Base-by-base conservation (phyloP, 2,329 filamentous ascomycete species). In the Fusarium heterosporum region DNA sequence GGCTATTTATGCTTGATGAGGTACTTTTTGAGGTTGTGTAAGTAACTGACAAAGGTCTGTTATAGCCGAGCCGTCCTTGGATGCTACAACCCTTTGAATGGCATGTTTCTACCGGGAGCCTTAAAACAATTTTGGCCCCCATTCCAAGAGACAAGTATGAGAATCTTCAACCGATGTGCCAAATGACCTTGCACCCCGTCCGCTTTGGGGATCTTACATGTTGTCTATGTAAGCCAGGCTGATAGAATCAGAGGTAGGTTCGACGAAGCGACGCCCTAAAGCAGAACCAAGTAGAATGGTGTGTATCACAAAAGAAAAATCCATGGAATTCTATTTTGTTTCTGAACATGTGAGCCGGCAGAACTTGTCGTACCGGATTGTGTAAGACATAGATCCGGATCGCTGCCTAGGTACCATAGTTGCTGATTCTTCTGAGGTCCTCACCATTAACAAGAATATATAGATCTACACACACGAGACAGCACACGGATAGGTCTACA, bases 181-280 rank as follows among this genome's bases (percentile, higher is more conserved):
- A 32, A 19, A 29, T 29, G 32, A 34, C n/a, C 25, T 19, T 34
- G 10, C 25, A 32, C 36, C 39, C 40, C 16, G 17, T 39, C 45
- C 47, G 6, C 13, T 14, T 40, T 29, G 22, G 28, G 48, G 55
- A 22, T 39, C 45, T 13, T 14, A 14, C 13, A 17, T 43, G 40
- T 17, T 36, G 38, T 36, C 40, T 16, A 38, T 17, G 39, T 43
- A 40, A 52, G 40, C 30, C 29, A 53, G 50, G 39, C 8, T 25
- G 25, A 34, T 22, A 45, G 49, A 48, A 22, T 47, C 39, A 54
- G 42, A 43, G 19, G 36, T 49, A 32, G 28, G 42, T 36, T 61
- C 46, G 26, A 51, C 47, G 17, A 49, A 32, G 45, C 29, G 32
- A 48, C 26, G 46, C 16, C 29, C 51, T 22, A 22, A n/a, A 34